A percentile compares a stretch with the other conserved stretches of the same genome.
These are phyloP conservation scores for Melampsora americana DNA, from an alignment of 1,284 basidiomycete genomes.

Conservation along the genomic window DNA sequence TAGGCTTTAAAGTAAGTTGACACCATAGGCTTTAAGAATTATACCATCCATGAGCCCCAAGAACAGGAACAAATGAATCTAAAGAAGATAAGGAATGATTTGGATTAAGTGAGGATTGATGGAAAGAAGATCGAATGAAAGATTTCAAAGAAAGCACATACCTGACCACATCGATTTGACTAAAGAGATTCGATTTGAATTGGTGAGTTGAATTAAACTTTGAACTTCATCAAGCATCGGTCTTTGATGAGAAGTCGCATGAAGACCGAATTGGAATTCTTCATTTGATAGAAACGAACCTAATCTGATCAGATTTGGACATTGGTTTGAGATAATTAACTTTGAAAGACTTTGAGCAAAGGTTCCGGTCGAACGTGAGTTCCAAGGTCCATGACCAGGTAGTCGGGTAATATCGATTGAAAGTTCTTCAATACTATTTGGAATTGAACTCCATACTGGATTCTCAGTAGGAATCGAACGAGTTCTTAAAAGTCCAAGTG, in stretches of 20 bases:
- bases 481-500: background rate
- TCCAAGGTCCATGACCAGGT: constrained; percentile 41
- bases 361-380: background rate
- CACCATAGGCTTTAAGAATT: too few species aligned
- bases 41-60: too few species aligned
- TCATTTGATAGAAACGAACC: constrained; percentile 19
- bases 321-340: constrained; percentile 20
- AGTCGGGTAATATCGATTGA: constrained; percentile 38
- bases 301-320: constrained; percentile 20
- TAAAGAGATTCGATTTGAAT: background rate
- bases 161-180: constrained; percentile 29
- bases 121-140: too few species aligned
- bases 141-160: constrained; percentile 3
- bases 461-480: constrained; percentile 5
- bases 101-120: background rate
- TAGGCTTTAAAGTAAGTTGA: too few species aligned
- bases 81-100: background rate
- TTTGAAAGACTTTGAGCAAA: constrained; percentile 2
- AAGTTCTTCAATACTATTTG: constrained; percentile 33
- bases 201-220: background rate
- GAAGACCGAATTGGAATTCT: constrained; percentile 30
- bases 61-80: too few species aligned
- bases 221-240: background rate
- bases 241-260: background rate
- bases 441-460: constrained; percentile 37